Base-by-base conservation (phyloP, 1,139 yeast genomes). In the Saccharomycopsis hybrid region DNA sequence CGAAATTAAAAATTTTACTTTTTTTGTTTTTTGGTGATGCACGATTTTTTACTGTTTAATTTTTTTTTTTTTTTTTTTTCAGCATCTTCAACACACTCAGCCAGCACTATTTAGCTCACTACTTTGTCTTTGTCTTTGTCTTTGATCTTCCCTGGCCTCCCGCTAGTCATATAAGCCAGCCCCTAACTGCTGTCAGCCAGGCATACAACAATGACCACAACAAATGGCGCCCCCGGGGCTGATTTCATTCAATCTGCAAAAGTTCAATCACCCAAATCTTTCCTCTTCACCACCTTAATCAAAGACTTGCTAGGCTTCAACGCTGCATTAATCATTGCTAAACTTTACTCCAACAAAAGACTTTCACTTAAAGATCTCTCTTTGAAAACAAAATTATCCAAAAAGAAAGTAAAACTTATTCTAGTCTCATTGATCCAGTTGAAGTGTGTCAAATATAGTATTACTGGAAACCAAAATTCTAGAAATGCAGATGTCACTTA, bases 361-460 rank as follows among this genome's bases (percentile, higher is more conserved):
- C 64, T 80, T 42, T 72, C 75, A 2, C 68, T 78, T 2, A 65
- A 62, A 48, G 85, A 81, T 42, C 57, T 84, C 24, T 60, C 69
- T 47, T 59, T 59, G 13, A 66, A 70, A 47, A 65, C 80, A 3
- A 62, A 65, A 25, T 61, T 81, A 42, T 71, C 77, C 1, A 47
- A 67, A 1, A 67, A 71, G 45, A 64, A 69, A 30, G 74, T 81
- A 27, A 81, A 79, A 55, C 73, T 78, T 36, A 70, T 83, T 0
- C 65, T 85, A 46, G 89, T 82, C 1, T 75, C 85, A 7, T 65
- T 85, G 59, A 72, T 83, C 46, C 92, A 85, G 63, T 66, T 84
- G 52, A 75, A 78, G 55, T 81, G 90, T 62, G 74, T 82, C 25
- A 71, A 69, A 28, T 76, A 76, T 58, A 29, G 37, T 8, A 31